Evolutionary conservation across 306 rosid genomes (phyloP).

Genomic region (Gastrolobium villosum): DNA sequence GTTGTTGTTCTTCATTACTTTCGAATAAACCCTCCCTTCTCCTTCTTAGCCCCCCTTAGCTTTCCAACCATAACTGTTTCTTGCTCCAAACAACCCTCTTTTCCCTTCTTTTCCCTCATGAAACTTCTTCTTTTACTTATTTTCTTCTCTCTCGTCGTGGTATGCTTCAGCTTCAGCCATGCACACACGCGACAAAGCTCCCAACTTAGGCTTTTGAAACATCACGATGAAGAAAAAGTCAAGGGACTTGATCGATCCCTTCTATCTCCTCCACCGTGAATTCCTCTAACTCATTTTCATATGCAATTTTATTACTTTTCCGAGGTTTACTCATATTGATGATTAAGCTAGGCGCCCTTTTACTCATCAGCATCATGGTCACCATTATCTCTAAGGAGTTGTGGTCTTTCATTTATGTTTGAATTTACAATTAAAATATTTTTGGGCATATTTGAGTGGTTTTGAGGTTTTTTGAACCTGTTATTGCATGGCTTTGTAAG

Average conservation of each 20-base stretch:
- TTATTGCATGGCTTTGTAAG: too few species aligned
- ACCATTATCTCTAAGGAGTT: too few species aligned
- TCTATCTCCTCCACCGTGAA: constrained; percentile 62
- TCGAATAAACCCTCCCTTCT: background rate
- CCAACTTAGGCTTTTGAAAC: constrained; percentile 14
- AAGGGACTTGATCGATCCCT: constrained; percentile 58
- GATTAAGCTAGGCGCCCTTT: background rate
- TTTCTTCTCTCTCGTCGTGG: constrained; percentile 1
- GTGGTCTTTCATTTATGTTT: background rate
- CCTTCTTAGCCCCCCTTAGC: background rate
- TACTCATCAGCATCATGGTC: background rate
- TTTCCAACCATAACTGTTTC: too few species aligned
- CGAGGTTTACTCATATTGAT: background rate
- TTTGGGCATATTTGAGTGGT: background rate
- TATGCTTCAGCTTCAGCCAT: constrained; percentile 16
- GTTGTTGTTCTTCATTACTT: constrained; percentile 16
- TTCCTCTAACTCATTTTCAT: background rate
- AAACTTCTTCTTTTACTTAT: constrained; percentile 1
- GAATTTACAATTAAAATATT: background rate
- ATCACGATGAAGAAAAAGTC: background rate
- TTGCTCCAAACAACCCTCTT: background rate
- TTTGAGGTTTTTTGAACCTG: background rate
- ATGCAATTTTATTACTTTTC: background rate
- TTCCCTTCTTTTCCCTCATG: constrained; percentile 38
- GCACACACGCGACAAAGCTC: background rate